Percentiles rank a stretch among this genome's conserved stretches.
phyloP scores from a whole-genome alignment of 257 asterid genomes.

The Schizonepeta tenuifolia region DNA sequence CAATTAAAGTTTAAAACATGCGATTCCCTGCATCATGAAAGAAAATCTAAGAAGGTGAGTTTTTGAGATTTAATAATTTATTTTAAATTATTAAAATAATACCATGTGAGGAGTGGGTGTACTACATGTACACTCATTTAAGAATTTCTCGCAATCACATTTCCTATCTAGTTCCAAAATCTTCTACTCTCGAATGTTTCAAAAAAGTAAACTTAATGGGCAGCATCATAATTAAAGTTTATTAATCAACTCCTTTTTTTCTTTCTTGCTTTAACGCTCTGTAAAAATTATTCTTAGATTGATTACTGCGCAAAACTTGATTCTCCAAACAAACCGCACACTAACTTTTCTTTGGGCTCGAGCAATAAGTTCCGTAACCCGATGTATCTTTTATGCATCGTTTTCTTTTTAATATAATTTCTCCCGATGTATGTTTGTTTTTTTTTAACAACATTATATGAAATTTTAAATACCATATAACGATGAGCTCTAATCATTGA shows the following conservation, averaged over 20 bases:
- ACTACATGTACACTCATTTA: too few relatives aligned
- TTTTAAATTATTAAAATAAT: too few relatives aligned
- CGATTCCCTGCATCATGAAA: background rate
- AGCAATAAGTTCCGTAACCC: background rate
- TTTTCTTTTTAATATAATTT: too few relatives aligned
- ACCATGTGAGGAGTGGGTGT: too few relatives aligned
- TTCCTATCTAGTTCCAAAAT: background rate
- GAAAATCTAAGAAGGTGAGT: background rate
- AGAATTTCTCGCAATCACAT: background rate
- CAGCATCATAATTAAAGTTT: background rate
- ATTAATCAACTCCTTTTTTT: background rate
- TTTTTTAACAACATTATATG: too few relatives aligned
- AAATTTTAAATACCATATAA: too few relatives aligned
- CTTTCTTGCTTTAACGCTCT: background rate
- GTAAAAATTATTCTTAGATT: conserved; percentile 46
- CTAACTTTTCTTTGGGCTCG: background rate
- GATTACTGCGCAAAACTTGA: conserved; percentile 33
- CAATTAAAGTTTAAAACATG: too few relatives aligned
- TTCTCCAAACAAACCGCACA: conserved; percentile 30
- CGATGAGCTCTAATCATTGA: too few relatives aligned
- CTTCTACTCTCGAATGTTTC: background rate
- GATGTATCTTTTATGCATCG: too few relatives aligned
- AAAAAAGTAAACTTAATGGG: background rate
- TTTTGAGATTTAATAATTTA: background rate
- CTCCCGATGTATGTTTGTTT: too few relatives aligned